A percentile compares a stretch with the other conserved stretches of the same genome.
Conservation (phyloP, 345 rosid species). For the Citrus cavaleriei region DNA sequence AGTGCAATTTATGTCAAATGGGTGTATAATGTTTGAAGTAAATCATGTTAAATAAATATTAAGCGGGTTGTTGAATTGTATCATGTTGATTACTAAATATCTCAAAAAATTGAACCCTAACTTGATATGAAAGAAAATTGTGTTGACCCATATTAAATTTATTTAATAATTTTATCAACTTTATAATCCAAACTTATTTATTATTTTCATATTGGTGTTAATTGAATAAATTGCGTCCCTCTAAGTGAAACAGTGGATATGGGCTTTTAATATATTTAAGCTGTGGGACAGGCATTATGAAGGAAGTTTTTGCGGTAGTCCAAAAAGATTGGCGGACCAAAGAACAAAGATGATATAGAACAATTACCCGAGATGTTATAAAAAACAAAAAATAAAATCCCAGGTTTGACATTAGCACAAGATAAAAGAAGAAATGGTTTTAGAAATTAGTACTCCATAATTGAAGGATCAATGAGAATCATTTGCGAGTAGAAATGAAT, state of each 20-base stretch:
- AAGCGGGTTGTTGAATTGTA: too few species aligned
- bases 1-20: too few species aligned
- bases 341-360: neutral
- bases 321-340: neutral
- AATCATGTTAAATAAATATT: too few species aligned
- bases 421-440: neutral
- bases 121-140: too few species aligned
- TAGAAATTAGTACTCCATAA: neutral
- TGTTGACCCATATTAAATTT: too few species aligned
- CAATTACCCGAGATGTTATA: neutral
- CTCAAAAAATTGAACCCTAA: too few species aligned
- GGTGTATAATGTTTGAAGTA: too few species aligned
- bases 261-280: neutral
- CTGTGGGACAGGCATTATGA: neutral
- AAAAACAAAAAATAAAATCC: neutral
- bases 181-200: too few species aligned
- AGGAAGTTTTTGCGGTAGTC: neutral
- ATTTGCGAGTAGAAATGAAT: too few species aligned
- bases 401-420: neutral
- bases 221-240: too few species aligned
- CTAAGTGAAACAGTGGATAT: neutral
- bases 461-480: neutral
- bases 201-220: accelerated
- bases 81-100: too few species aligned
- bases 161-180: too few species aligned